Conservation (phyloP, 441 rosid species). For the Erodium texanum region DNA sequence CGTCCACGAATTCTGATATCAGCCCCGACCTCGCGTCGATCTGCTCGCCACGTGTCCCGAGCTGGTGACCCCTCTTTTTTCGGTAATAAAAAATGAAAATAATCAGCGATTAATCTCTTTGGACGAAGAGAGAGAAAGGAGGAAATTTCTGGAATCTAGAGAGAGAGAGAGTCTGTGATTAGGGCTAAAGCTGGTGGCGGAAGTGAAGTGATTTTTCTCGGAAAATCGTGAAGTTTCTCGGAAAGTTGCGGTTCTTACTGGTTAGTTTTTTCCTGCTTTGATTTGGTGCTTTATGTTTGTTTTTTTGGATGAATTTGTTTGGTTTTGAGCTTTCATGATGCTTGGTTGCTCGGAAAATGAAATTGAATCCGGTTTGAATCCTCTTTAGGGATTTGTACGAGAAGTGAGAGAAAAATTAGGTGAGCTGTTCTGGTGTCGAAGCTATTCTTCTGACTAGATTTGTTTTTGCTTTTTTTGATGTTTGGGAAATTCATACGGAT, state of each 20-base stretch:
- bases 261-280: not conserved
- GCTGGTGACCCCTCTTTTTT: slow-evolving; percentile 1
- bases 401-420: not conserved
- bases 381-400: not conserved
- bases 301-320: not conserved
- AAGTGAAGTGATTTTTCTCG: slow-evolving; percentile 2
- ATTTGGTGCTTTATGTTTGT: not conserved
- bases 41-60: not conserved
- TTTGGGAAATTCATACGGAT: not conserved
- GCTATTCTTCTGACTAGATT: not conserved
- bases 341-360: slow-evolving; percentile 1
- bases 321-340: not conserved
- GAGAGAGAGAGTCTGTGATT: not conserved
- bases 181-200: slow-evolving; percentile 1
- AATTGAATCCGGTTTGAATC: not conserved
- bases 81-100: not conserved
- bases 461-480: not conserved
- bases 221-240: not conserved
- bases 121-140: not conserved
- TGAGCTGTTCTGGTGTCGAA: not conserved
- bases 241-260: not conserved
- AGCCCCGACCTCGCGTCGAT: not conserved
- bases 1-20: slow-evolving; percentile 5
- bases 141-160: not conserved
- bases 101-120: not conserved